Conservation (phyloP, 768 basidiomycete species). For the Agaricus subrufescens region DNA sequence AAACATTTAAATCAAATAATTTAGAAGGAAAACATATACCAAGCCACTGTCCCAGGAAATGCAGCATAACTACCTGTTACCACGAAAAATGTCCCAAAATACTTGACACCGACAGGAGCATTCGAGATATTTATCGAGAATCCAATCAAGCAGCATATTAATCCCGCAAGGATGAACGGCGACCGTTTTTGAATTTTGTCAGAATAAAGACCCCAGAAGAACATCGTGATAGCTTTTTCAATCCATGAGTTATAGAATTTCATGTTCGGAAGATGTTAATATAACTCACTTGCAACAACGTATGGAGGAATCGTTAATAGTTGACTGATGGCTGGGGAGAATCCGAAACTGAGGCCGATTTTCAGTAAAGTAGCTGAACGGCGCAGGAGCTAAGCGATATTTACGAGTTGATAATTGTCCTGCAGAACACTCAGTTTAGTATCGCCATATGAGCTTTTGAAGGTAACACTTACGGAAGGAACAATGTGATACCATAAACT, state of each 20-base stretch:
- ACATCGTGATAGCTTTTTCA: constrained; percentile 42
- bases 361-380: not conserved
- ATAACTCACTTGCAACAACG: constrained; percentile 50
- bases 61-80: constrained; percentile 58
- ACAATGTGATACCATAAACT: constrained; percentile 71
- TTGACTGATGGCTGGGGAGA: constrained; percentile 50
- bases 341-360: constrained; percentile 45
- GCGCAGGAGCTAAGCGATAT: constrained; percentile 2
- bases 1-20: too few species aligned
- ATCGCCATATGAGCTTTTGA: not conserved
- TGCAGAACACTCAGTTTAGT: constrained; percentile 17
- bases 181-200: constrained; percentile 53
- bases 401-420: constrained; percentile 56
- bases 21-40: constrained; percentile 30
- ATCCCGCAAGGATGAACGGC: constrained; percentile 52
- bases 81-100: constrained; percentile 68
- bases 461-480: constrained; percentile 50
- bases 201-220: constrained; percentile 51
- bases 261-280: not conserved
- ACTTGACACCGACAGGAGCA: constrained; percentile 50
- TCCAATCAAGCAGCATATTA: constrained; percentile 48
- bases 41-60: constrained; percentile 57
- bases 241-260: not conserved
- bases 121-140: constrained; percentile 61
- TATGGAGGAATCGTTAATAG: constrained; percentile 69